Conservation (phyloP, 805 yeast genomes). For the Nakazawaea holstii region DNA sequence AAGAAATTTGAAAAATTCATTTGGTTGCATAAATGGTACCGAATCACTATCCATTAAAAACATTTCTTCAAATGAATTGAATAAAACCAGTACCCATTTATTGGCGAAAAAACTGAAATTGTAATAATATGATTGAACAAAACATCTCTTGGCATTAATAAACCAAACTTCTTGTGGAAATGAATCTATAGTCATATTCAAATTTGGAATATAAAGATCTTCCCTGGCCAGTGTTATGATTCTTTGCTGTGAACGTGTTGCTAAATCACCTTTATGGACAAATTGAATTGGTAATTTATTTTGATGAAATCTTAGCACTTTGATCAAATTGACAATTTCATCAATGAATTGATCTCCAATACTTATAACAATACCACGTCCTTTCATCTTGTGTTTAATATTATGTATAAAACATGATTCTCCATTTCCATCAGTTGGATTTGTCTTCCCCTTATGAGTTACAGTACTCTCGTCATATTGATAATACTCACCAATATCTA, state of each 20-base stretch:
- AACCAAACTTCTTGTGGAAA: slow-evolving; percentile 23
- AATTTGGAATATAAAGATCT: slow-evolving; percentile 3
- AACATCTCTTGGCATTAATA: slow-evolving; percentile 27
- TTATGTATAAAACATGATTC: slow-evolving; percentile 22
- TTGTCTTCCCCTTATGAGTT: slow-evolving; percentile 10
- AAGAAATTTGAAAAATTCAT: slow-evolving; percentile 29
- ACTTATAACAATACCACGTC: slow-evolving; percentile 52
- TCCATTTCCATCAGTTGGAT: slow-evolving; percentile 1
- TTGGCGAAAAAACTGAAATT: slow-evolving; percentile 25
- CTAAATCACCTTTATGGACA: slow-evolving; percentile 37
- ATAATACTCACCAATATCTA: slow-evolving; percentile 6
- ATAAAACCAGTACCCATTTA: slow-evolving; percentile 53
- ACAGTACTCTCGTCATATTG: slow-evolving; percentile 13
- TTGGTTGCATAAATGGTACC: slow-evolving; percentile 31
- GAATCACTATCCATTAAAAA: slow-evolving; percentile 51
- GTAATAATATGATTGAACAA: slow-evolving; percentile 19
- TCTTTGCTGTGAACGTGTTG: slow-evolving; percentile 24
- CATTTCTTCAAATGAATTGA: slow-evolving; percentile 54
- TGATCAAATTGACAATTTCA: slow-evolving; percentile 41
- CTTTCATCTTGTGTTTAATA: slow-evolving; percentile 26
- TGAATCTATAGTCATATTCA: slow-evolving; percentile 2
- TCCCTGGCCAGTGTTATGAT: slow-evolving; percentile 31
- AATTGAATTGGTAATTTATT: slow-evolving; percentile 46
- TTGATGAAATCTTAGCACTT: slow-evolving; percentile 43
- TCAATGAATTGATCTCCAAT: slow-evolving; percentile 38